phyloP scores from a whole-genome alignment of 805 yeast genomes.

The Lachancea fermentati region DNA sequence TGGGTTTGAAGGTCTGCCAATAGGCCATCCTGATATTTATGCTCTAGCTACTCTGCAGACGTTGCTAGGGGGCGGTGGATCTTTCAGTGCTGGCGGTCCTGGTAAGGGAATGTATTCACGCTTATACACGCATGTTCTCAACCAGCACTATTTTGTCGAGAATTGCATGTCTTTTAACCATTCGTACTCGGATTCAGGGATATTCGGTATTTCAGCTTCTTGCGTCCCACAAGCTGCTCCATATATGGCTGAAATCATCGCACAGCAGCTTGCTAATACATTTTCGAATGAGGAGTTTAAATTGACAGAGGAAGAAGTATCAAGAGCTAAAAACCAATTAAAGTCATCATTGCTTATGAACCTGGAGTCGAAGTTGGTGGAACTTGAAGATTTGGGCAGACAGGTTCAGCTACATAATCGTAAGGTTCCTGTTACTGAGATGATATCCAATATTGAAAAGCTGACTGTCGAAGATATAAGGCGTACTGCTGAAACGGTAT shows the following conservation, averaged over 20 bases:
- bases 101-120: slow-evolving; percentile 98
- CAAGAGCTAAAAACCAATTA: slow-evolving; percentile 88
- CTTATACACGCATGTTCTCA: slow-evolving; percentile 83
- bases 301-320: slow-evolving; percentile 64
- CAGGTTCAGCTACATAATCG: slow-evolving; percentile 83
- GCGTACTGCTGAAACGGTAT: slow-evolving; percentile 66
- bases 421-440: slow-evolving; percentile 69
- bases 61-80: slow-evolving; percentile 92
- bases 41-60: slow-evolving; percentile 88
- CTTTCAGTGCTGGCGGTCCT: slow-evolving; percentile 98
- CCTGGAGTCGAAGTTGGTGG: slow-evolving; percentile 87
- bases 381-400: slow-evolving; percentile 90
- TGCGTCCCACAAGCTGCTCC: slow-evolving; percentile 85
- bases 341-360: slow-evolving; percentile 86
- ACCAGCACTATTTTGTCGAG: slow-evolving; percentile 87
- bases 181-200: slow-evolving; percentile 82
- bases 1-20: slow-evolving; percentile 83
- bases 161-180: slow-evolving; percentile 85
- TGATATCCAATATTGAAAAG: slow-evolving; percentile 69
- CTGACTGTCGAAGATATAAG: slow-evolving; percentile 64
- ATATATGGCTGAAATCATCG: slow-evolving; percentile 73
- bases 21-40: slow-evolving; percentile 79
- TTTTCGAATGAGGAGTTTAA: slow-evolving; percentile 54
- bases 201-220: slow-evolving; percentile 83
- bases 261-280: slow-evolving; percentile 50